phyloP scores from a whole-genome alignment of 345 rosid species.

The Raphanus sativus region DNA sequence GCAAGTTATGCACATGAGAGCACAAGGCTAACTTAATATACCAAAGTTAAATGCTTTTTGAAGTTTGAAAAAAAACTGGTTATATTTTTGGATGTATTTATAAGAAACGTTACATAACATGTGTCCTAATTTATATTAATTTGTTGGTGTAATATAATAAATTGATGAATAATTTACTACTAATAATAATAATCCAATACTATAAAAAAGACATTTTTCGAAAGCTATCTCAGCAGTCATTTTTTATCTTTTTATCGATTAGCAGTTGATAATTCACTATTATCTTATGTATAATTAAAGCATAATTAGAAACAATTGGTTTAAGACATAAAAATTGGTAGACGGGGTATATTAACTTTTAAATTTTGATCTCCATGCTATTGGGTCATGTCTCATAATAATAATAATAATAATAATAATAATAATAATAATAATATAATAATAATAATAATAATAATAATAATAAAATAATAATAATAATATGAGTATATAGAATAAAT shows the following conservation, averaged over 20 bases:
- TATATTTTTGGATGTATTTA: neutral
- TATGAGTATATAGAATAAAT: too few relatives aligned
- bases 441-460: too few relatives aligned
- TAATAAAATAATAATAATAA: too few relatives aligned
- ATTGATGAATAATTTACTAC: neutral
- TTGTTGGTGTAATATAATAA: neutral
- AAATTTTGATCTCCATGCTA: neutral
- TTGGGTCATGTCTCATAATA: neutral
- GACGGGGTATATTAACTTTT: neutral
- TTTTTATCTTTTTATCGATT: neutral
- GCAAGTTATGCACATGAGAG: constrained; percentile 32
- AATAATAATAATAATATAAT: too few relatives aligned
- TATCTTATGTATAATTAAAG: neutral
- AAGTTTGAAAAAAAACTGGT: neutral
- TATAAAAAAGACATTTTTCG: neutral
- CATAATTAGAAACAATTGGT: neutral
- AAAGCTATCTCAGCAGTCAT: neutral
- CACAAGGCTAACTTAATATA: constrained; percentile 8
- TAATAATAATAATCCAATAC: neutral
- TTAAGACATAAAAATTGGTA: neutral
- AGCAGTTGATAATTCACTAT: neutral
- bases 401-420: too few relatives aligned
- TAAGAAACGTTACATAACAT: constrained; percentile 10
- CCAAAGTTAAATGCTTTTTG: neutral
- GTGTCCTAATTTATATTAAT: neutral